Base-by-base conservation (phyloP, 2,329 filamentous ascomycete species). In the Colletotrichum horii region DNA sequence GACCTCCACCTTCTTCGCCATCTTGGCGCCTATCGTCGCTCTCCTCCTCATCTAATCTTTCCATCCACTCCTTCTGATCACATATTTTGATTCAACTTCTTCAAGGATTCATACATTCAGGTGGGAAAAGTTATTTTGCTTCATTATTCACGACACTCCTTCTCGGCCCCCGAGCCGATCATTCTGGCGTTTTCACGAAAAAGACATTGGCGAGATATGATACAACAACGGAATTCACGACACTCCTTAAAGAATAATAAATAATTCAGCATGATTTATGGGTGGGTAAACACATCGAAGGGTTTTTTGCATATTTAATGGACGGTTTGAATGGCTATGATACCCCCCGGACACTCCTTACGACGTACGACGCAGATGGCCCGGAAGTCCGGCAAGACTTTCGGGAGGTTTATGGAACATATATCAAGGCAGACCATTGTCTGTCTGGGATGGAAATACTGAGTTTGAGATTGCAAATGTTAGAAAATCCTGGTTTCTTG, bases 291-390 rank as follows among this genome's bases (percentile, higher is more conserved):
- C 14, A 62, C 34, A 62, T 61, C 22, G 62, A 38, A 24, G 22
- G 22, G n/a, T 1, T 64, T 28, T 15, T 55, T 70, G 32, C 24
- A 68, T 68, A 52, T 69, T 64, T 36, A 22, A 66, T 66, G 34
- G 30, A 15, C 32, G 58, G 22, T 55, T 26, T 36, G 55, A 26
- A n/a, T 71, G 34, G 28, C 30, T 22, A 71, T 43, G 66, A 64
- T 75, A 75, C 66, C 66, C 66, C 52, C 66, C 62, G 24, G 58
- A 75, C 74, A 36, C 71, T 76, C 74, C 9, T 72, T 76, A 66
- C n/a, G 52, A 55, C 52, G 28, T 76, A 66, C n/a, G 52, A 55
- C 52, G 28, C 32, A 26, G 28, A 26, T 26, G 36, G 28, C 6
- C 15, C 30, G 22, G 8, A 9, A 62, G 22, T 14, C 28, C 12